Conservation (phyloP, 371 early-diverging fungal genomes). For the Chytridiales sp. region DNA sequence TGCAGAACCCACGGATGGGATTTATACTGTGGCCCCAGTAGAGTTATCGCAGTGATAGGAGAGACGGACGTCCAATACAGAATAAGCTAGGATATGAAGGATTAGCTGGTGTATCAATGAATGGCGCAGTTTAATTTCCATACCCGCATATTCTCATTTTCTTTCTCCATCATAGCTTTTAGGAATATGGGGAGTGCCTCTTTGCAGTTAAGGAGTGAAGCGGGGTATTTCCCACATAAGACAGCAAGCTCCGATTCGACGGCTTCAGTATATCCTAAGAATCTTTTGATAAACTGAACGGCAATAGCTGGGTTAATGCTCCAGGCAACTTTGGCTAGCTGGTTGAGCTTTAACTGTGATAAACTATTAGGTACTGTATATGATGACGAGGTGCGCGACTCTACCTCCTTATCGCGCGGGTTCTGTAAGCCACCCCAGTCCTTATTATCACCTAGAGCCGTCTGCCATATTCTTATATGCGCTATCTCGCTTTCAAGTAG, state of each 20-base stretch:
- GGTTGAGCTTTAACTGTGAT: slow-evolving; percentile 77
- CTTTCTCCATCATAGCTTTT: neutral
- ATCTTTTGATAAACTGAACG: slow-evolving; percentile 72
- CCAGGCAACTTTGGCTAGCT: slow-evolving; percentile 80
- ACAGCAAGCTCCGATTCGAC: slow-evolving; percentile 69
- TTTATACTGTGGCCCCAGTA: slow-evolving; percentile 70
- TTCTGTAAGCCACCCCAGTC: neutral
- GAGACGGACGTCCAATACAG: slow-evolving; percentile 90
- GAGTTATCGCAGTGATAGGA: slow-evolving; percentile 83
- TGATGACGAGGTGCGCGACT: slow-evolving; percentile 3
- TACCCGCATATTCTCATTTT: neutral
- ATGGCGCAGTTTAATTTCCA: slow-evolving; percentile 5
- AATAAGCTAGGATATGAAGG: slow-evolving; percentile 39
- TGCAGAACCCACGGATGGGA: slow-evolving; percentile 80
- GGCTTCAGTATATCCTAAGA: slow-evolving; percentile 57
- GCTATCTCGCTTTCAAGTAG: slow-evolving; percentile 86
- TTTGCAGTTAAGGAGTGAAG: neutral
- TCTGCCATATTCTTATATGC: slow-evolving; percentile 78
- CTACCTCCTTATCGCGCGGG: slow-evolving; percentile 39
- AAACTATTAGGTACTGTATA: neutral
- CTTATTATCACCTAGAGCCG: slow-evolving; percentile 43
- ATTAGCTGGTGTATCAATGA: neutral
- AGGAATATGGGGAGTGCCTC: neutral
- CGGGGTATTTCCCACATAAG: slow-evolving; percentile 40
- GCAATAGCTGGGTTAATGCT: slow-evolving; percentile 73